Evolutionary conservation across 2,329 filamentous ascomycete species (phyloP).

Genomic region (Fusarium floridanum): DNA sequence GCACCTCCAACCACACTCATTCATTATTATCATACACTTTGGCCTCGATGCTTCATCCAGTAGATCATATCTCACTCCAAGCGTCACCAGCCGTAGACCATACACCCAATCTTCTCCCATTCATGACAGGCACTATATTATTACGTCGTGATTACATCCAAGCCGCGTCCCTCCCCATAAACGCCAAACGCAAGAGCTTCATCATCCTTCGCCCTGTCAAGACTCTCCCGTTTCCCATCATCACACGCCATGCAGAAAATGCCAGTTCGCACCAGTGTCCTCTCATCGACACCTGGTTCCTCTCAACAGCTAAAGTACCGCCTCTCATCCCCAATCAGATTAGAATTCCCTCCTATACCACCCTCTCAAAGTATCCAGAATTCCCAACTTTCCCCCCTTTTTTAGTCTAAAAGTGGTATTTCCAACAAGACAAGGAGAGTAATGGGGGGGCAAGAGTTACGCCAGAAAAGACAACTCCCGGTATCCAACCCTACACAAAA

Average conservation of each 20-base stretch:
- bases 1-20: background rate
- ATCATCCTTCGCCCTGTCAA: slow-evolving; percentile 4
- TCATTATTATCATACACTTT: background rate
- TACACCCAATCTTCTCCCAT: slow-evolving; percentile 4
- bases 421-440: slow-evolving; percentile 26
- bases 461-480: slow-evolving; percentile 31
- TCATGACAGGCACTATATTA: slow-evolving; percentile 35
- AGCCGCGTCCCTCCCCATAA: slow-evolving; percentile 19
- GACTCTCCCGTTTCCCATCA: slow-evolving; percentile 3
- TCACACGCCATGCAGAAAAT: slow-evolving; percentile 12
- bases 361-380: slow-evolving; percentile 1
- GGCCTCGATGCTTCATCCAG: too few relatives aligned
- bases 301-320: background rate
- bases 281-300: background rate
- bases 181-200: slow-evolving; percentile 23
- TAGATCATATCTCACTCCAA: background rate
- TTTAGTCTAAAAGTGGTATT: slow-evolving; percentile 27
- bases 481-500: slow-evolving; percentile 22
- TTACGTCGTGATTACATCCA: slow-evolving; percentile 40
- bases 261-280: background rate
- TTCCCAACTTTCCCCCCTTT: background rate
- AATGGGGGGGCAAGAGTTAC: slow-evolving; percentile 16
- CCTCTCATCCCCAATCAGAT: slow-evolving; percentile 5
- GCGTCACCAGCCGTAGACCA: background rate
- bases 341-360: slow-evolving; percentile 9